Evolutionary conservation across 139 green algal genomes (phyloP).

Genomic region (Chara braunii): DNA sequence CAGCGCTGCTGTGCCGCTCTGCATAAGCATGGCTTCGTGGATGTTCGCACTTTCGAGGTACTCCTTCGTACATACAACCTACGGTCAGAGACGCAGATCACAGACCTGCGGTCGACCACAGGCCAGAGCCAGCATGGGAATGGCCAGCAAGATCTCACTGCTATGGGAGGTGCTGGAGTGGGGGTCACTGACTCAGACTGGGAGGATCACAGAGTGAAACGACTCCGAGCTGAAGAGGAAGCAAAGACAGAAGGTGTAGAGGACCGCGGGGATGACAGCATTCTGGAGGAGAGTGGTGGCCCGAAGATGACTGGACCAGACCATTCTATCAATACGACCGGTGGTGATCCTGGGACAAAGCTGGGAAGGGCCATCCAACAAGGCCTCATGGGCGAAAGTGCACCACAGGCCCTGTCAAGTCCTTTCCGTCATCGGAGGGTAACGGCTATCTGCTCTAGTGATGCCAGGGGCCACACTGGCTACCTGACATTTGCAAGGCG

Average conservation of each 20-base stretch:
- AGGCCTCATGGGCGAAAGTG: not conserved
- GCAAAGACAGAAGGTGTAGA: not conserved
- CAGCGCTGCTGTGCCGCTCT: constrained; percentile 51
- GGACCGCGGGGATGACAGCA: not conserved
- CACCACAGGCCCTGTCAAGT: not conserved
- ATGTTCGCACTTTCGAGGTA: constrained; percentile 35
- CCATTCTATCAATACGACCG: not conserved
- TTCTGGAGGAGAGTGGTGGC: not conserved
- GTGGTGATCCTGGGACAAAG: no score
- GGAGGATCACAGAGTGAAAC: not conserved
- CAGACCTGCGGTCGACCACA: not conserved
- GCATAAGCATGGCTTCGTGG: constrained; percentile 21
- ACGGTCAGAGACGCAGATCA: constrained; percentile 9
- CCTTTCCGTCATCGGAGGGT: not conserved
- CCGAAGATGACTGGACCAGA: not conserved
- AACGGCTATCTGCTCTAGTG: no score
- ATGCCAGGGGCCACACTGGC: constrained; percentile 34
- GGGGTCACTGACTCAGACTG: not conserved
- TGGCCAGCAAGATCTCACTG: not conserved
- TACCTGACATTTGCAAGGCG: constrained; percentile 39
- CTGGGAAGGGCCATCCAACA: no score
- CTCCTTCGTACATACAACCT: constrained; percentile 73
- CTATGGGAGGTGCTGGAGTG: not conserved
- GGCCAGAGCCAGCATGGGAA: not conserved
- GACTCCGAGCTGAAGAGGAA: not conserved